A percentile compares a stretch with the other conserved stretches of the same genome.
These are phyloP conservation scores for Arxiozyma heterogenica DNA, from an alignment of 1,139 yeast genomes.

Conservation along the genomic window DNA sequence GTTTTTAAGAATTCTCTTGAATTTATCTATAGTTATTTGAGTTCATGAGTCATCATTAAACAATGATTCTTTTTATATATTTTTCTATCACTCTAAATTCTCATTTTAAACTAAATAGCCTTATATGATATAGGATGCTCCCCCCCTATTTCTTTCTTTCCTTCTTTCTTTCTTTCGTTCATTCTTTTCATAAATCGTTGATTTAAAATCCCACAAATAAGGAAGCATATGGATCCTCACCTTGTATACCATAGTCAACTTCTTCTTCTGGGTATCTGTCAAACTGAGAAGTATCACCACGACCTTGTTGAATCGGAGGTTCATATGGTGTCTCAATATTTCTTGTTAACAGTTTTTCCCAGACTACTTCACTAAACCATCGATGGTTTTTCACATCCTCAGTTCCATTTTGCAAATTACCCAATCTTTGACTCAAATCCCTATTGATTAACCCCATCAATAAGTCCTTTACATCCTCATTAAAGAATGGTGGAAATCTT, in stretches of 20 bases:
- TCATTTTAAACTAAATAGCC: too few relatives aligned
- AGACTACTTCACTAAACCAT: slow-evolving; percentile 91
- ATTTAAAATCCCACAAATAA: slow-evolving; percentile 66
- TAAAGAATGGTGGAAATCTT: slow-evolving; percentile 77
- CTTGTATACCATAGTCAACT: slow-evolving; percentile 67
- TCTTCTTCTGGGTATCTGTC: slow-evolving; percentile 94
- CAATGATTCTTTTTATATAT: too few relatives aligned
- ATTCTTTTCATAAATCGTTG: too few relatives aligned
- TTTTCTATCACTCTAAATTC: too few relatives aligned
- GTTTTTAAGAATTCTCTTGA: background rate
- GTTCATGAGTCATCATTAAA: background rate
- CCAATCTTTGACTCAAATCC: slow-evolving; percentile 79
- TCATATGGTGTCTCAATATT: slow-evolving; percentile 97
- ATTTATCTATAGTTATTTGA: too few relatives aligned
- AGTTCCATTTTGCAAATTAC: slow-evolving; percentile 83
- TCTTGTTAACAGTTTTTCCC: slow-evolving; percentile 83
- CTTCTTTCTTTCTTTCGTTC: too few relatives aligned
- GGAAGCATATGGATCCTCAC: slow-evolving; percentile 73
- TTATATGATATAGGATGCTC: too few relatives aligned
- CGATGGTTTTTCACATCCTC: slow-evolving; percentile 83
- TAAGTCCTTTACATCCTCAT: slow-evolving; percentile 77
- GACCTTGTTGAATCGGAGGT: slow-evolving; percentile 93
- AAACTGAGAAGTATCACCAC: slow-evolving; percentile 89
- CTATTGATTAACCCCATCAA: slow-evolving; percentile 72
- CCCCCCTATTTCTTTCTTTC: too few relatives aligned